Evolutionary conservation across 257 asterid species (phyloP).

Genomic region (Gardenia jasminoides): DNA sequence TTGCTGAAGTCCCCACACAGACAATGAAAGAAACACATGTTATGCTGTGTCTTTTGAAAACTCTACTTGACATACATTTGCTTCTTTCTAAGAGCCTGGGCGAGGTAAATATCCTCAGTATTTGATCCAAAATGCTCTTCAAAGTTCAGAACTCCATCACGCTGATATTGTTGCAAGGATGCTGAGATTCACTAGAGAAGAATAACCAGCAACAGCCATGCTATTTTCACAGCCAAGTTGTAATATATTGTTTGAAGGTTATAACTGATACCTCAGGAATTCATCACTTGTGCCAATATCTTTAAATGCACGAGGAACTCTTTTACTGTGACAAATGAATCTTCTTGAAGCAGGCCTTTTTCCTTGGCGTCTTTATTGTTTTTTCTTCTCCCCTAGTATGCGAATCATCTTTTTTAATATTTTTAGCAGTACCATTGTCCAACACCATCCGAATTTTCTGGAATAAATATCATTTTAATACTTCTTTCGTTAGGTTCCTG

Average conservation of each 20-base stretch:
- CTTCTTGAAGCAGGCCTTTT: not conserved
- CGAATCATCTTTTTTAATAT: not conserved
- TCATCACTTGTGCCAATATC: not conserved
- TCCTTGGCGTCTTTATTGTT: not conserved
- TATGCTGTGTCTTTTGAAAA: not conserved
- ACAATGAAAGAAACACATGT: not conserved
- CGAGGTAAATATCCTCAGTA: not conserved
- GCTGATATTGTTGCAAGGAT: too few species aligned
- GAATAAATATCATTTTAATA: not conserved
- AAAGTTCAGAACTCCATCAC: too few species aligned
- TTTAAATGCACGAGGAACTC: not conserved
- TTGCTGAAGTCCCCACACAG: not conserved
- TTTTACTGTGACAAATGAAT: not conserved
- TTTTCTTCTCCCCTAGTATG: not conserved
- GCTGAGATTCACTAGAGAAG: too few species aligned
- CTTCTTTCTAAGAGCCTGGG: not conserved
- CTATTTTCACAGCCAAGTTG: not conserved
- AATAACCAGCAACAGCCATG: too few species aligned
- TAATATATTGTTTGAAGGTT: too few species aligned
- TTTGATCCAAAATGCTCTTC: not conserved
- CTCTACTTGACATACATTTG: not conserved
- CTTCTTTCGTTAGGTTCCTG: constrained; percentile 1
- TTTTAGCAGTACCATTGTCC: not conserved
- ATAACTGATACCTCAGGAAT: not conserved
- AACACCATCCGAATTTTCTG: constrained; percentile 12